Conservation (phyloP, 2,329 filamentous ascomycete species). For the Didymella segeticola region DNA sequence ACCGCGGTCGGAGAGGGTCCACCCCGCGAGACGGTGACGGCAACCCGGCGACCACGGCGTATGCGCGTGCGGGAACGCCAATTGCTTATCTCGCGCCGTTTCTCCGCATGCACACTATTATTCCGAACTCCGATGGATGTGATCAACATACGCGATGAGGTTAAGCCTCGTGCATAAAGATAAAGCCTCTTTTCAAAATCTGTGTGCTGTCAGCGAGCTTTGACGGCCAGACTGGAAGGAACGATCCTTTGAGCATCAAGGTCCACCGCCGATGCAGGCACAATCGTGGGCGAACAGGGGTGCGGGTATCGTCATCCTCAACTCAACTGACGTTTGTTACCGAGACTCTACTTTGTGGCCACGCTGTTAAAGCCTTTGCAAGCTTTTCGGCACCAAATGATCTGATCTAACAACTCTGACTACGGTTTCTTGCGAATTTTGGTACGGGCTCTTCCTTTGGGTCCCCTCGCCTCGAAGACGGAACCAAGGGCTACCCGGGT, state of each 20-base stretch:
- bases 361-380: background rate
- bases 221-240: background rate
- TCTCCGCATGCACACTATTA: background rate
- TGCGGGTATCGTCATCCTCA: slow-evolving; percentile 8
- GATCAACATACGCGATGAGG: background rate
- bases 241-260: background rate
- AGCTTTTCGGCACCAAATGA: background rate
- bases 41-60: slow-evolving; percentile 16
- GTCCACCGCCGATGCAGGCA: slow-evolving; percentile 12
- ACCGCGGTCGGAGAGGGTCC: slow-evolving; percentile 4
- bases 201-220: background rate
- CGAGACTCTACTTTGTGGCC: background rate
- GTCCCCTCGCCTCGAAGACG: too few species aligned
- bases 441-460: too few species aligned
- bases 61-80: slow-evolving; percentile 19
- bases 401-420: too few species aligned
- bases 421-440: too few species aligned
- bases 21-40: slow-evolving; percentile 25
- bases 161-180: background rate
- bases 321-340: slow-evolving; percentile 9
- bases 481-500: too few species aligned
- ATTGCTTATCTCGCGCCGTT: slow-evolving; percentile 1
- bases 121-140: slow-evolving; percentile 9
- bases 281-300: background rate
- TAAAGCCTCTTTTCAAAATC: background rate